phyloP scores from a whole-genome alignment of 129 eudicot species.

The Chrysanthemum makinoi region DNA sequence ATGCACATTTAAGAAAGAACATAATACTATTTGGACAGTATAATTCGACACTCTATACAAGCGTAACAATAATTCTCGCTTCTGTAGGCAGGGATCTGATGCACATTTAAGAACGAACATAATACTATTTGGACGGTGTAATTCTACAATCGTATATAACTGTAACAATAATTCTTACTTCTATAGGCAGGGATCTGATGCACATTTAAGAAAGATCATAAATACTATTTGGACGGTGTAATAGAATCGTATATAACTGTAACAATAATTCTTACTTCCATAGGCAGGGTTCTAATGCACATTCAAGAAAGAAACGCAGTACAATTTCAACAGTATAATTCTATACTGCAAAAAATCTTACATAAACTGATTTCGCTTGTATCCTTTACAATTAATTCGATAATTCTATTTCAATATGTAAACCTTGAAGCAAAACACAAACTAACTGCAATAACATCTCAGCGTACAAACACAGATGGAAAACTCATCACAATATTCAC shows the following conservation, averaged over 20 bases:
- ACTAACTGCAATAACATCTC: constrained; percentile 17
- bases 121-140: background rate
- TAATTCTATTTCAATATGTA: background rate
- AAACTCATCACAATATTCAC: background rate
- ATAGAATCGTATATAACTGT: background rate
- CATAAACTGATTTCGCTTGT: background rate
- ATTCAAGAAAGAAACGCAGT: constrained; percentile 2
- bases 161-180: background rate
- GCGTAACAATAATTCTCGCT: background rate
- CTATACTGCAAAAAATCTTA: background rate
- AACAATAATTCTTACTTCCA: background rate
- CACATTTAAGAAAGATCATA: constrained; percentile 8
- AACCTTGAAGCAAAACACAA: constrained; percentile 14
- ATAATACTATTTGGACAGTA: background rate
- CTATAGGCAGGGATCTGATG: background rate
- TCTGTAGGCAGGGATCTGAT: constrained; percentile 1
- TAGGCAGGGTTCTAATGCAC: background rate
- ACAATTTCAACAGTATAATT: background rate
- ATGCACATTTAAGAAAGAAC: constrained; percentile 13
- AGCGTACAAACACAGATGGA: background rate
- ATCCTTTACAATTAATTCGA: background rate
- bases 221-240: background rate
- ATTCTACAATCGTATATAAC: background rate
- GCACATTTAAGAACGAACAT: constrained; percentile 9
- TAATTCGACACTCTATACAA: background rate